Evolutionary conservation across 164 flowering plant genomes (phyloP).

Genomic region (Aristolochia fimbriata): DNA sequence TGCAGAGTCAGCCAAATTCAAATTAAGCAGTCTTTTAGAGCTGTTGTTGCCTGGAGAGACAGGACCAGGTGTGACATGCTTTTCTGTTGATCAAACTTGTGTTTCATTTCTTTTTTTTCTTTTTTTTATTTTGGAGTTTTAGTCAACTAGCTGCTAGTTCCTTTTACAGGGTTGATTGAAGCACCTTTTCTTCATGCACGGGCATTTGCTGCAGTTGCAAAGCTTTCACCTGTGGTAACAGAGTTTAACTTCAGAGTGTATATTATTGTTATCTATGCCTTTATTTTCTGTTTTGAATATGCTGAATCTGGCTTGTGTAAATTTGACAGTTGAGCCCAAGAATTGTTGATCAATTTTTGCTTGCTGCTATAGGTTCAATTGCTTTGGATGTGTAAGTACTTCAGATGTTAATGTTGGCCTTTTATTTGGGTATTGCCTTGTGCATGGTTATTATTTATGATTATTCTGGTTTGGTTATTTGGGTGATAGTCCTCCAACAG

Average conservation of each 20-base stretch:
- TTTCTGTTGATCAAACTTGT: neutral
- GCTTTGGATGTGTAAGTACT: constrained; percentile 63
- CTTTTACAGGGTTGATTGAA: constrained; percentile 55
- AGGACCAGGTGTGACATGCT: constrained; percentile 34
- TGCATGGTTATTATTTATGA: no score
- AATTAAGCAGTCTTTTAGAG: constrained; percentile 38
- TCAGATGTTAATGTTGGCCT: neutral
- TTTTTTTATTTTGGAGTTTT: neutral
- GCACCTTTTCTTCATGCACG: constrained; percentile 91
- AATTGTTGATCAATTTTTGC: constrained; percentile 54
- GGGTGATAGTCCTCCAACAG: constrained; percentile 66
- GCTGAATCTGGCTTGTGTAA: neutral
- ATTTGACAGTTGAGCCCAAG: constrained; percentile 45
- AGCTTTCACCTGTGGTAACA: constrained; percentile 72
- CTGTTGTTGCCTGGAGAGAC: constrained; percentile 51
- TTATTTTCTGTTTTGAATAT: neutral
- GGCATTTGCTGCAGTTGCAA: constrained; percentile 55
- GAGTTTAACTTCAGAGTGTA: constrained; percentile 1
- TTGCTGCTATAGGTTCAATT: constrained; percentile 55
- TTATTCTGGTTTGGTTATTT: neutral
- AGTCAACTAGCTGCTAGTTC: neutral
- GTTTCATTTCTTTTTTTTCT: neutral
- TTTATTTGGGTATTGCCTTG: neutral
- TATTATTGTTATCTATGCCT: neutral
- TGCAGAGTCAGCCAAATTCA: constrained; percentile 25